phyloP scores from a whole-genome alignment of 768 basidiomycete species.

The Hygrophoropsis aurantiaca region DNA sequence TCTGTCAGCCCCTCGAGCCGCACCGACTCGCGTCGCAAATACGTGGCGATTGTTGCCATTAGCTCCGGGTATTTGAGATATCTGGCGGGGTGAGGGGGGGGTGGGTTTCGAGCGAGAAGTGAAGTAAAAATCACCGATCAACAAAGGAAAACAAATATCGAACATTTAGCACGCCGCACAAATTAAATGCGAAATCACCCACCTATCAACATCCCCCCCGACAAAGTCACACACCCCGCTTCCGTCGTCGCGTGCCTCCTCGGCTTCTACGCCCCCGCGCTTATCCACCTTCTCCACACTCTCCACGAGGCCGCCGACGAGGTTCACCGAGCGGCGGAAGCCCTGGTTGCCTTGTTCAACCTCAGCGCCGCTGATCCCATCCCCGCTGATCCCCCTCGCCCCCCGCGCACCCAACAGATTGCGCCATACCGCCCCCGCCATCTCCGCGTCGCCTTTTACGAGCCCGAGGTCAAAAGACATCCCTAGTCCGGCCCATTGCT shows the following conservation, averaged over 20 bases:
- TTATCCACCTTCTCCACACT: slow-evolving; percentile 55
- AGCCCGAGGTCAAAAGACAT: slow-evolving; percentile 80
- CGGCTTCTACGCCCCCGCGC: slow-evolving; percentile 42
- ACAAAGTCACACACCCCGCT: slow-evolving; percentile 74
- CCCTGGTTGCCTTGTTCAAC: slow-evolving; percentile 12
- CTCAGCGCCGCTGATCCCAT: slow-evolving; percentile 4
- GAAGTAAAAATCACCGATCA: slow-evolving; percentile 19
- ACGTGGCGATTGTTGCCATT: slow-evolving; percentile 68
- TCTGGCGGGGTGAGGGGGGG: slow-evolving; percentile 27
- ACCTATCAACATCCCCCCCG: slow-evolving; percentile 44
- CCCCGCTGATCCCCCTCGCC: slow-evolving; percentile 62
- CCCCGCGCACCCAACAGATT: slow-evolving; percentile 87
- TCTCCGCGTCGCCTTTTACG: slow-evolving; percentile 71
- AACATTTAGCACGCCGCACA: no score
- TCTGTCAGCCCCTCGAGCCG: slow-evolving; percentile 62
- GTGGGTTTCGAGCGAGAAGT: neutral
- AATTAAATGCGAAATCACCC: slow-evolving; percentile 3
- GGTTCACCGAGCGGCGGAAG: slow-evolving; percentile 67
- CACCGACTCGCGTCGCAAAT: slow-evolving; percentile 69
- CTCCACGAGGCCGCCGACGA: slow-evolving; percentile 65
- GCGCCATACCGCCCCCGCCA: slow-evolving; percentile 89
- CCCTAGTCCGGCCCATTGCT: slow-evolving; percentile 86
- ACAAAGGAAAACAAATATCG: no score
- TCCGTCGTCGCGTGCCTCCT: slow-evolving; percentile 62
- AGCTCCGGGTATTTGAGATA: slow-evolving; percentile 75